phyloP scores from a whole-genome alignment of 257 asterid genomes.

The Solanum rostratum region DNA sequence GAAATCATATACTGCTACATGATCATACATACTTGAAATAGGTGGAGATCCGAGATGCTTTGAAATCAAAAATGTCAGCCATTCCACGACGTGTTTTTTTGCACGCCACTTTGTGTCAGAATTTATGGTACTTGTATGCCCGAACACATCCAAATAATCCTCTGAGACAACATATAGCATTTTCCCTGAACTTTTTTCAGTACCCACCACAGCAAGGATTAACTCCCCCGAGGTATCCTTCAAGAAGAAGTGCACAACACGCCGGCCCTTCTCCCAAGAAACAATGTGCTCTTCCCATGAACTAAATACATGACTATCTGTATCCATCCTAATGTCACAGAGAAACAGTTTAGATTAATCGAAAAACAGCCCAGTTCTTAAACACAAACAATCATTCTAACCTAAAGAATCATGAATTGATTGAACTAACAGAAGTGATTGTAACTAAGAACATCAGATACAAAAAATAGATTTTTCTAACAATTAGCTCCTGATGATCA shows the following conservation, averaged over 20 bases:
- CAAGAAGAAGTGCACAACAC: constrained; percentile 27
- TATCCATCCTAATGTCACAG: constrained; percentile 27
- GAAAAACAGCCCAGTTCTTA: background rate
- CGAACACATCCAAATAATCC: constrained; percentile 25
- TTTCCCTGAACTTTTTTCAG: constrained; percentile 21
- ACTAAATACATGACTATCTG: constrained; percentile 4
- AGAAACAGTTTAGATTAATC: background rate
- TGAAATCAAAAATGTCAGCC: constrained; percentile 20
- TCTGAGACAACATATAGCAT: constrained; percentile 19
- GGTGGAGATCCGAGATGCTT: constrained; percentile 11
- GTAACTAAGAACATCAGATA: background rate
- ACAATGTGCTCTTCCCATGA: constrained; percentile 13
- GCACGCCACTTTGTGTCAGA: constrained; percentile 30
- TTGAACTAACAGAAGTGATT: background rate
- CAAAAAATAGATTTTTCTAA: background rate
- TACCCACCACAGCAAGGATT: constrained; percentile 36
- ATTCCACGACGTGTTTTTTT: constrained; percentile 21
- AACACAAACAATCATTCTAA: background rate
- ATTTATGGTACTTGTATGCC: constrained; percentile 11
- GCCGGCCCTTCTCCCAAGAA: constrained; percentile 12
- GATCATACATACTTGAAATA: constrained; percentile 22
- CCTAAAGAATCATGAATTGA: background rate
- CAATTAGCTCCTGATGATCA: background rate
- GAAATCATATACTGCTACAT: background rate
- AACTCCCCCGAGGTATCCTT: constrained; percentile 15